Base-by-base conservation (phyloP, 352 stramenopile species). In the Globisporangium barbulae region DNA sequence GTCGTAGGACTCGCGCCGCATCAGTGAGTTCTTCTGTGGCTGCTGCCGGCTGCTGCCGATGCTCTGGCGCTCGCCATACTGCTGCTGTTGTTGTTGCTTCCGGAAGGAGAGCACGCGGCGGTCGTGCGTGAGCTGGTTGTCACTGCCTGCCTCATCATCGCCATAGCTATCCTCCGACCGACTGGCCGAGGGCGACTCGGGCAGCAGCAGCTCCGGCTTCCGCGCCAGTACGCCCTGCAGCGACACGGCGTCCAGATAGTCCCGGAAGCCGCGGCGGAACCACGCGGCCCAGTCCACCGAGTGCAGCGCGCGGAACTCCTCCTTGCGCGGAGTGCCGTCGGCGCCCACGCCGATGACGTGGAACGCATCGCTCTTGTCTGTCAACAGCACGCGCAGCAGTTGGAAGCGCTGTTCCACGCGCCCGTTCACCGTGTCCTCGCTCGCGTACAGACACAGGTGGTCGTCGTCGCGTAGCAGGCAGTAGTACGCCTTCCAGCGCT, bases 401-500 rank as follows among this genome's bases (percentile, higher is more conserved):
- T 82, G 73, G 39, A 81, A 83, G 21, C 75, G 75, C 22, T 73
- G 72, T 44, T 79, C 75, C 7, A 88, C 60, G 12, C 61, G 61
- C 1, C 79, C 76, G 49, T 88, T 85, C 19, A 88, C 66, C 8
- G 73, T 83, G 63, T 88, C 75, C 48, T 88, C 76, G 59, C 69
- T 88, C 21, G 70, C 42, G 52, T 86, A 88, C 1, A 88, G 58
- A n/a, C 73, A 84, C 12, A 88, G 65, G 5, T 67, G 73, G 47
- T 84, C 73, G 61, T 88, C 75, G 28, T 68, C 73, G 55, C 83
- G 83, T 21, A 85, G 69, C 22, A 88, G 59, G 44, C 76, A 85
- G 65, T 78, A 88, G 64, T 79, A 76, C 33, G 73, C 28, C 53
- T 83, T 82, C 79, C 79, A 88, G 19, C 79, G 76, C 67, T 81